Evolutionary conservation across 2,329 filamentous ascomycete species (phyloP).

Genomic region (Rutstroemia sp.): DNA sequence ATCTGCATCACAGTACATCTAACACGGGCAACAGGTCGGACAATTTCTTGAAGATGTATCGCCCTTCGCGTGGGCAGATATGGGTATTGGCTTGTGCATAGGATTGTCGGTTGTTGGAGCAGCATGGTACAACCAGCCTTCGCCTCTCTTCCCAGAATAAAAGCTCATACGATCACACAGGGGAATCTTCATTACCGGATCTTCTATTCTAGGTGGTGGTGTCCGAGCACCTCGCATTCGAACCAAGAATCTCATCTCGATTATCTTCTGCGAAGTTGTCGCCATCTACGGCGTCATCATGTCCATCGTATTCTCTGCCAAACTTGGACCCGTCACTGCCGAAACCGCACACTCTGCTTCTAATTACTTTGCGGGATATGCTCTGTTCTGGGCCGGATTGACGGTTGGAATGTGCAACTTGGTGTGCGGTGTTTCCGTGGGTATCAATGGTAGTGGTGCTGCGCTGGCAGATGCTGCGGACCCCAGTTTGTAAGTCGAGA

Average conservation of each 20-base stretch:
- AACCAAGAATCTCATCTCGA: slow-evolving; percentile 99
- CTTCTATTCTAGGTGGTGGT: slow-evolving; percentile 92
- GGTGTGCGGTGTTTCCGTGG: slow-evolving; percentile 91
- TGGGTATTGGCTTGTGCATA: slow-evolving; percentile 91
- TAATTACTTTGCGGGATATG: slow-evolving; percentile 91
- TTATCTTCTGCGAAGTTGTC: slow-evolving; percentile 99
- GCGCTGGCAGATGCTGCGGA: slow-evolving; percentile 95
- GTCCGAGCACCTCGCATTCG: slow-evolving; percentile 95
- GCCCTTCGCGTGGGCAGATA: slow-evolving; percentile 84
- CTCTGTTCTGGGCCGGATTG: slow-evolving; percentile 90
- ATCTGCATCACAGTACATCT: neutral
- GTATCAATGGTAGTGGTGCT: slow-evolving; percentile 96
- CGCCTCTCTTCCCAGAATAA: neutral
- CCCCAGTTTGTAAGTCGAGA: slow-evolving; percentile 65
- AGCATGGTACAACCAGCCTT: slow-evolving; percentile 63
- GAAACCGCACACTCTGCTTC: slow-evolving; percentile 63
- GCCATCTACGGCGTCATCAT: slow-evolving; percentile 99
- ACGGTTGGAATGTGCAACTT: slow-evolving; percentile 95
- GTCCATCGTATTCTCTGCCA: slow-evolving; percentile 95
- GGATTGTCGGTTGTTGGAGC: slow-evolving; percentile 93
- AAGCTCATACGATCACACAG: slow-evolving; percentile 39
- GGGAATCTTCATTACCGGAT: slow-evolving; percentile 98
- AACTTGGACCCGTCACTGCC: slow-evolving; percentile 60
- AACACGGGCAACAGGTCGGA: slow-evolving; percentile 56
- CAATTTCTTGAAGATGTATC: slow-evolving; percentile 91